Conservation (phyloP, 1,284 basidiomycete genomes). For the Agroathelia rolfsii region DNA sequence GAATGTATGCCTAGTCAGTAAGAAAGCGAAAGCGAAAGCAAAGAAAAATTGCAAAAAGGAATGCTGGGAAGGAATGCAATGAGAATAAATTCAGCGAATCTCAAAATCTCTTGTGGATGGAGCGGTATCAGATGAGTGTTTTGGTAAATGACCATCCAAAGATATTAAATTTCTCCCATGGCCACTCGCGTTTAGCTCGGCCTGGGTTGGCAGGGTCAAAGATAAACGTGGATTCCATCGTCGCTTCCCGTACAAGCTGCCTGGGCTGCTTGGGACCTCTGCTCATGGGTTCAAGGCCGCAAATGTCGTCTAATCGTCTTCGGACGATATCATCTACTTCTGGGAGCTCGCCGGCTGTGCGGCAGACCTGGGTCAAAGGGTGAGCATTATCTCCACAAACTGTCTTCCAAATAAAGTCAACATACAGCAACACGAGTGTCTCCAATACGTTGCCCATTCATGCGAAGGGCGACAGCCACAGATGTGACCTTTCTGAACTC, state of each 20-base stretch:
- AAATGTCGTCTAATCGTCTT: constrained; percentile 13
- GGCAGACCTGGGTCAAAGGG: constrained; percentile 27
- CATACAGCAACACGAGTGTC: constrained; percentile 24
- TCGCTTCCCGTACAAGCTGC: constrained; percentile 6
- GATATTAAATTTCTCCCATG: no score
- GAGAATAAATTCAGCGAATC: no score
- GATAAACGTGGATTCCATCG: constrained; percentile 14
- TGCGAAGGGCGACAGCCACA: constrained; percentile 29
- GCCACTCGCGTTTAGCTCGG: no score
- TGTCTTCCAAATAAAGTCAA: no score
- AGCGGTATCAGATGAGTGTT: no score
- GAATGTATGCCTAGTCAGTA: no score
- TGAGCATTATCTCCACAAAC: constrained; percentile 27
- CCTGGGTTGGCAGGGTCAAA: constrained; percentile 13
- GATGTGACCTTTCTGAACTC: constrained; percentile 28
- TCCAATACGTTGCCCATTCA: no score
- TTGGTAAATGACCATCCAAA: constrained; percentile 14
- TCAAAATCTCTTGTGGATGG: no score
- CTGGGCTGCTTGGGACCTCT: neutral
- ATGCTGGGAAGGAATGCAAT: no score
- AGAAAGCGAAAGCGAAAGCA: no score
- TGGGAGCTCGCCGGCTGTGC: constrained; percentile 37
- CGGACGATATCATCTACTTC: constrained; percentile 32
- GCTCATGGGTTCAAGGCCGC: neutral
- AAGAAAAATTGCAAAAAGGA: no score